Evolutionary conservation across 1,139 yeast genomes (phyloP).

Genomic region (Saccharomyces hybrid): DNA sequence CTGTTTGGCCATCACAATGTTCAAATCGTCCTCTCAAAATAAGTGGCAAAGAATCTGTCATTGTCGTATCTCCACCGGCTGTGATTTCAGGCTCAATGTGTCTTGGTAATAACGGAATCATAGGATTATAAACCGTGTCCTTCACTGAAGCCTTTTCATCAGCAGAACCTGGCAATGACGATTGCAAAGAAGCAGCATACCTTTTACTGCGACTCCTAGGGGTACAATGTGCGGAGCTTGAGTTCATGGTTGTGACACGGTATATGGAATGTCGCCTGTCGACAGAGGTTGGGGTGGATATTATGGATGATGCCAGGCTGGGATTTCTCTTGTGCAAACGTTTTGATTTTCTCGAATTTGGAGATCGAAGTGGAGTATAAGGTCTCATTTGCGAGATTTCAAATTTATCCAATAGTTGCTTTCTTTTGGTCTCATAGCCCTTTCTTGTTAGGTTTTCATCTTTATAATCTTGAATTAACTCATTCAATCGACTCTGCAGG

Average conservation of each 20-base stretch:
- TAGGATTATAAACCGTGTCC: conserved; percentile 31
- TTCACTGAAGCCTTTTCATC: conserved; percentile 4
- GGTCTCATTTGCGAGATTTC: conserved; percentile 1
- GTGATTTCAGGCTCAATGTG: conserved; percentile 9
- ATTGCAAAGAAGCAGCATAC: conserved; percentile 15
- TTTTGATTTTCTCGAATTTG: conserved; percentile 4
- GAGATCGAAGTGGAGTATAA: neutral
- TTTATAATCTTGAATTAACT: conserved; percentile 43
- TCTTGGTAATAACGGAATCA: conserved; percentile 57
- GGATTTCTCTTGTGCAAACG: conserved; percentile 5
- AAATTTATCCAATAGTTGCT: conserved; percentile 35
- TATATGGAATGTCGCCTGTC: conserved; percentile 20
- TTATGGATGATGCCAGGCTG: conserved; percentile 2
- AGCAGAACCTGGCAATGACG: conserved; percentile 8
- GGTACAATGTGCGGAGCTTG: conserved; percentile 15
- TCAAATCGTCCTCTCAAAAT: conserved; percentile 68
- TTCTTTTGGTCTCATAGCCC: conserved; percentile 54
- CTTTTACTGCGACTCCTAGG: conserved; percentile 12
- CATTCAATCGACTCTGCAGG: conserved; percentile 32
- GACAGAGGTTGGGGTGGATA: conserved; percentile 13
- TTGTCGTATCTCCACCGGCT: conserved; percentile 18
- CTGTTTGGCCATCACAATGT: conserved; percentile 57
- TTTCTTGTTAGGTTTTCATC: conserved; percentile 64
- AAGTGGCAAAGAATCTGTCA: conserved; percentile 55
- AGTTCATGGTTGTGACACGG: conserved; percentile 26